phyloP scores from a whole-genome alignment of 2,329 filamentous ascomycete genomes.

The Monosporascus sp. region DNA sequence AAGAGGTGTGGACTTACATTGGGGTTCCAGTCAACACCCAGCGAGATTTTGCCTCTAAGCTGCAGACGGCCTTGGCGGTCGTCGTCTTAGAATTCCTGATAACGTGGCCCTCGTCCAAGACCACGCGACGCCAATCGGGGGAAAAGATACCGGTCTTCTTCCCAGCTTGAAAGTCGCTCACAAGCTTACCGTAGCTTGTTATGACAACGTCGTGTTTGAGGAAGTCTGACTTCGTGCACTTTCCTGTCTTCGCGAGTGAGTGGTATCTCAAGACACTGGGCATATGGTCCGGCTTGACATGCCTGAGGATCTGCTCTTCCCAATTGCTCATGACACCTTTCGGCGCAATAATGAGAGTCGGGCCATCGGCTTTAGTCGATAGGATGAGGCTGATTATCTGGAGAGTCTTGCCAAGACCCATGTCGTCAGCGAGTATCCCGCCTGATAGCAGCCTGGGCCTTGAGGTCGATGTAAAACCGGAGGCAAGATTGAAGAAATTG shows the following conservation, averaged over 20 bases:
- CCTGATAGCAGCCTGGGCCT: conserved; percentile 67
- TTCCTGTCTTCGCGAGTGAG: conserved; percentile 49
- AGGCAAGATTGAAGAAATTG: conserved; percentile 64
- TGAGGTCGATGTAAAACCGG: conserved; percentile 55
- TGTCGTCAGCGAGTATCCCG: conserved; percentile 85
- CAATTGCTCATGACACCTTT: conserved; percentile 89
- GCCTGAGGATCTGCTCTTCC: conserved; percentile 71
- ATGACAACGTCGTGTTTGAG: conserved; percentile 69
- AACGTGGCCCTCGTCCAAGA: conserved; percentile 78
- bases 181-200: conserved; percentile 77
- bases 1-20: conserved; percentile 45
- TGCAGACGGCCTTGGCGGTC: conserved; percentile 62
- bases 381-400: conserved; percentile 79
- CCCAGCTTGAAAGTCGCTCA: conserved; percentile 55
- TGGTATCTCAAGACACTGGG: conserved; percentile 73
- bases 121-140: conserved; percentile 70
- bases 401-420: conserved; percentile 87
- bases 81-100: conserved; percentile 77
- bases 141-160: conserved; percentile 38
- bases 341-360: conserved; percentile 77
- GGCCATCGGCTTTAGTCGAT: conserved; percentile 41
- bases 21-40: conserved; percentile 81
- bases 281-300: conserved; percentile 59
- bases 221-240: conserved; percentile 48
- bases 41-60: conserved; percentile 63